phyloP scores from a whole-genome alignment of 140 eudicot species.

The Flaveria floridana region DNA sequence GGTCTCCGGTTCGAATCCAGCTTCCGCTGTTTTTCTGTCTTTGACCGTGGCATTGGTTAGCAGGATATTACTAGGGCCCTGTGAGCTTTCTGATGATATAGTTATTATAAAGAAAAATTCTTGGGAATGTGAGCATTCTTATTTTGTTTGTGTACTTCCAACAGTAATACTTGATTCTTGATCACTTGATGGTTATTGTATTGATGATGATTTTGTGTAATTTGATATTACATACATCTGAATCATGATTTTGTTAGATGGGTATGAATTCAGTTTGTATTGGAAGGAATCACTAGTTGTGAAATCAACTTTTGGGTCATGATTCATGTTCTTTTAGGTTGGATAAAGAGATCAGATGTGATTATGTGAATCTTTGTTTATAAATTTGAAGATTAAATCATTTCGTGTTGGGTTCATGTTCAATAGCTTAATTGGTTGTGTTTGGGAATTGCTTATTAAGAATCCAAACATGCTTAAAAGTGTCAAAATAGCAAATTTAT shows the following conservation, averaged over 20 bases:
- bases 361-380: slow-evolving; percentile 8
- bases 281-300: neutral
- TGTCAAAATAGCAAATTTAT: neutral
- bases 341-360: neutral
- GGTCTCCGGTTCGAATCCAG: neutral
- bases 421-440: neutral
- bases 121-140: neutral
- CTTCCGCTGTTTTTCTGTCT: neutral
- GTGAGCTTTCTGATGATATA: too few relatives aligned
- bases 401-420: neutral
- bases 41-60: neutral
- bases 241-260: neutral
- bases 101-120: too few relatives aligned
- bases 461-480: neutral
- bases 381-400: neutral
- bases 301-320: neutral
- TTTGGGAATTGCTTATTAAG: slow-evolving; percentile 7
- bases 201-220: neutral
- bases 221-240: neutral
- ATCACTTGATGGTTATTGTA: too few relatives aligned
- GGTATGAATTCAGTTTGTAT: neutral
- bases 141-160: neutral
- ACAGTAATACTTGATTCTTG: slow-evolving; percentile 28
- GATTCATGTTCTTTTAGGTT: neutral
- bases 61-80: too few relatives aligned